Percentiles rank a stretch among this genome's conserved stretches.
Conservation (phyloP, 306 rosid genomes). For the Cucurbita argyrosperma region DNA sequence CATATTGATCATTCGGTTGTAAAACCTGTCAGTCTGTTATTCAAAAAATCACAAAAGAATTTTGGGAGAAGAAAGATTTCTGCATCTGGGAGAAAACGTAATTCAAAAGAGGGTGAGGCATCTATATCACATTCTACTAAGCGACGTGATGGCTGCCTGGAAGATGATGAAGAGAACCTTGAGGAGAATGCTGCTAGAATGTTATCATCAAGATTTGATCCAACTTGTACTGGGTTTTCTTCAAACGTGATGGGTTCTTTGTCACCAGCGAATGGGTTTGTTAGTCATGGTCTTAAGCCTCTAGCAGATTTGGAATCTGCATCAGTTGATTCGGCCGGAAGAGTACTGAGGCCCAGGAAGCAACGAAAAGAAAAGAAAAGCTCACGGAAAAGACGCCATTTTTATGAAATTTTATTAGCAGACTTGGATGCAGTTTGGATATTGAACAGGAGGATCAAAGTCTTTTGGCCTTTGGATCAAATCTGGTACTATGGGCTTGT, state of each 20-base stretch:
- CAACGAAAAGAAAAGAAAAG: constrained; percentile 43
- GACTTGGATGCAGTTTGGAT: constrained; percentile 70
- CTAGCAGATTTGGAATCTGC: constrained; percentile 49
- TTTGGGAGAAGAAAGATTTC: constrained; percentile 27
- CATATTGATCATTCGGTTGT: constrained; percentile 22
- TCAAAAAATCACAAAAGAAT: constrained; percentile 34
- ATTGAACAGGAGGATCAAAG: constrained; percentile 56
- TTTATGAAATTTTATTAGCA: constrained; percentile 52
- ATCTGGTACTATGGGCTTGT: constrained; percentile 87
- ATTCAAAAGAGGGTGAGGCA: constrained; percentile 32
- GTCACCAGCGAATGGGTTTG: constrained; percentile 38
- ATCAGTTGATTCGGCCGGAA: constrained; percentile 54
- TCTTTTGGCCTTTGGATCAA: constrained; percentile 95
- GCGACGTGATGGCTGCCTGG: constrained; percentile 29
- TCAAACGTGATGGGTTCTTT: constrained; percentile 36
- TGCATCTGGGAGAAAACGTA: constrained; percentile 19
- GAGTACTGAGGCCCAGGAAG: constrained; percentile 74
- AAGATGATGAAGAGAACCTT: constrained; percentile 83
- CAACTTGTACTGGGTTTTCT: constrained; percentile 80
- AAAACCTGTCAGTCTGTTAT: constrained; percentile 27
- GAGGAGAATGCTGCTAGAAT: constrained; percentile 96
- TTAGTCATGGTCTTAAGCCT: constrained; percentile 30
- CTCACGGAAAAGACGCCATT: constrained; percentile 74
- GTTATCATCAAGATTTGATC: constrained; percentile 98
- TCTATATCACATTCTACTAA: constrained; percentile 22